Conservation (phyloP, 257 asterid genomes). For the Fraxinus americana region DNA sequence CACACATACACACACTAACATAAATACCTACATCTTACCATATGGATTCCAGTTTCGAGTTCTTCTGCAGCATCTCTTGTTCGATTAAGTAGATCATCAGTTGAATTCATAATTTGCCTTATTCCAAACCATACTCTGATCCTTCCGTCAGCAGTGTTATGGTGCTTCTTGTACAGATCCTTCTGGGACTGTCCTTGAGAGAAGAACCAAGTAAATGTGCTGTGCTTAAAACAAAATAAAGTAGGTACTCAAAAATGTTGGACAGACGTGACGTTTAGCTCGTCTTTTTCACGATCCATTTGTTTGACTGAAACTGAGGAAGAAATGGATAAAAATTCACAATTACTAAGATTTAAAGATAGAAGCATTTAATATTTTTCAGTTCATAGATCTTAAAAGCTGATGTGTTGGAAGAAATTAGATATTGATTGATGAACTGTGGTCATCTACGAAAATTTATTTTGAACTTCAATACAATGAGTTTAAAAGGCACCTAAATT, state of each 20-base stretch:
- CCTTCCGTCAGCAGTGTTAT: constrained; percentile 72
- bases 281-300: not conserved
- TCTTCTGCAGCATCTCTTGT: constrained; percentile 76
- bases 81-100: constrained; percentile 57
- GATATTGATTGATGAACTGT: not conserved
- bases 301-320: not conserved
- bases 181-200: constrained; percentile 58
- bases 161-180: constrained; percentile 60
- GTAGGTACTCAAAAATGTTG: not conserved
- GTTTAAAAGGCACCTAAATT: not conserved
- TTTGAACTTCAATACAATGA: not conserved
- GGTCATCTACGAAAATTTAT: not conserved
- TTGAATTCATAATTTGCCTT: constrained; percentile 78
- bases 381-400: not conserved
- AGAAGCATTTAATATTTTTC: not conserved
- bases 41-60: constrained; percentile 75
- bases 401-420: not conserved
- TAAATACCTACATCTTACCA: constrained; percentile 45
- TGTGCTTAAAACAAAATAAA: not conserved
- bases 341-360: not conserved
- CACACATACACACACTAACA: not conserved
- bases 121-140: constrained; percentile 82
- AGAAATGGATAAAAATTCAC: not conserved
- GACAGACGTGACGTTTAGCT: not conserved
- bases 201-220: not conserved